These are phyloP conservation scores for Cordyceps cateniannulata DNA, from an alignment of 2,329 filamentous ascomycete species.

Conservation along the genomic window DNA sequence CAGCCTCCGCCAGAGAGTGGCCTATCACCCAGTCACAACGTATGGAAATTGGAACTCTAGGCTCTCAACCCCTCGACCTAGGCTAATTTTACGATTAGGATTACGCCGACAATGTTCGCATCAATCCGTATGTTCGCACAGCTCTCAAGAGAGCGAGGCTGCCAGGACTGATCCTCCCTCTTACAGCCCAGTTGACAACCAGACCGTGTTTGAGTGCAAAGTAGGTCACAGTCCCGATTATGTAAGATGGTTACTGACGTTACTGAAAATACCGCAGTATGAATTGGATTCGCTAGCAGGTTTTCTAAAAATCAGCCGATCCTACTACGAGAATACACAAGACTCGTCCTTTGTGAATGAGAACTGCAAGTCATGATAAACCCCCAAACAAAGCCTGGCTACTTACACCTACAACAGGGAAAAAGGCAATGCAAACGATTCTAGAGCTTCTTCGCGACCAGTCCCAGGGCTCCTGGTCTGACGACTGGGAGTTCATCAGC, in stretches of 20 bases:
- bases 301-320: slow-evolving; percentile 73
- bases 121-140: slow-evolving; percentile 20
- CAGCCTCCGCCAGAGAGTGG: slow-evolving; percentile 75
- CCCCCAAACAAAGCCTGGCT: background rate
- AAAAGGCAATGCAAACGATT: slow-evolving; percentile 38
- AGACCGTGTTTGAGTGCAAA: slow-evolving; percentile 24
- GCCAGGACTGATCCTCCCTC: background rate
- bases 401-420: slow-evolving; percentile 60
- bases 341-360: slow-evolving; percentile 58
- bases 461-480: slow-evolving; percentile 21
- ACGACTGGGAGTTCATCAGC: slow-evolving; percentile 21
- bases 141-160: background rate
- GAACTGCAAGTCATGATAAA: slow-evolving; percentile 18
- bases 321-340: slow-evolving; percentile 66
- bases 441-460: slow-evolving; percentile 21
- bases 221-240: slow-evolving; percentile 34
- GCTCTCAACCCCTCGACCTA: no score
- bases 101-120: slow-evolving; percentile 18
- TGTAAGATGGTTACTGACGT: background rate
- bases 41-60: no score
- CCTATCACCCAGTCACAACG: slow-evolving; percentile 20
- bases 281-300: slow-evolving; percentile 83
- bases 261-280: slow-evolving; percentile 65
- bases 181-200: slow-evolving; percentile 19
- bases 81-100: slow-evolving; percentile 12